A percentile compares a stretch with the other conserved stretches of the same genome.
phyloP scores from a whole-genome alignment of 805 yeast genomes.

The Ogataea trehalophila region DNA sequence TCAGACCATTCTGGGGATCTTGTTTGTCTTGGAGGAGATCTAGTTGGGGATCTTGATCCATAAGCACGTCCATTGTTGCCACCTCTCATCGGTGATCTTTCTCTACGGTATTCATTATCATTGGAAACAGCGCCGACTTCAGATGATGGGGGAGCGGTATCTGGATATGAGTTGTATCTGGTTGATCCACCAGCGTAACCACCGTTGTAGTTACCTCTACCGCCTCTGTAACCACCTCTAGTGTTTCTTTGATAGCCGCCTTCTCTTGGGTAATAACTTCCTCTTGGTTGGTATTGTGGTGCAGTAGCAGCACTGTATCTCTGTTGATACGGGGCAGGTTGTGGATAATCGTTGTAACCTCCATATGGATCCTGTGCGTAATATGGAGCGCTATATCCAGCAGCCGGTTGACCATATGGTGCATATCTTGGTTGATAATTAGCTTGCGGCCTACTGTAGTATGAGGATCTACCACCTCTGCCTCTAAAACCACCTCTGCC shows the following conservation, averaged over 20 bases:
- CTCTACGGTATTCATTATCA: conserved; percentile 14
- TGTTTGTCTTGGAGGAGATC: conserved; percentile 11
- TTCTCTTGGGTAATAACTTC: conserved; percentile 1
- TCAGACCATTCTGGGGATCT: conserved; percentile 21
- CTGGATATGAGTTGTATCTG: neutral
- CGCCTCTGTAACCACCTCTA: conserved; percentile 3
- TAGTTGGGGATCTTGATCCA: conserved; percentile 13
- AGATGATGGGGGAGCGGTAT: neutral
- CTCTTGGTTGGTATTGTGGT: conserved; percentile 1
- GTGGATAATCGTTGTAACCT: neutral
- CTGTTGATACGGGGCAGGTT: conserved; percentile 4
- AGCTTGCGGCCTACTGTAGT: neutral
- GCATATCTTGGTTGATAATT: neutral
- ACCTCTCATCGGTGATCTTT: conserved; percentile 17
- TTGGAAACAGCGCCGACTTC: neutral
- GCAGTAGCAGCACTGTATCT: conserved; percentile 1
- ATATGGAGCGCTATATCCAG: conserved; percentile 1
- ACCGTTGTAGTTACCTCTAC: conserved; percentile 4
- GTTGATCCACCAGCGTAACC: conserved; percentile 2
- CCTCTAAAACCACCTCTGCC: conserved; percentile 10
- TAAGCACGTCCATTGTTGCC: conserved; percentile 4
- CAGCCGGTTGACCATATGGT: neutral
- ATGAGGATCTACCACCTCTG: conserved; percentile 2
- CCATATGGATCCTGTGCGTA: neutral
- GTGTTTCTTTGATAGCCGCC: neutral